Base-by-base conservation (phyloP, 805 yeast genomes). In the Candida morakotiae region DNA sequence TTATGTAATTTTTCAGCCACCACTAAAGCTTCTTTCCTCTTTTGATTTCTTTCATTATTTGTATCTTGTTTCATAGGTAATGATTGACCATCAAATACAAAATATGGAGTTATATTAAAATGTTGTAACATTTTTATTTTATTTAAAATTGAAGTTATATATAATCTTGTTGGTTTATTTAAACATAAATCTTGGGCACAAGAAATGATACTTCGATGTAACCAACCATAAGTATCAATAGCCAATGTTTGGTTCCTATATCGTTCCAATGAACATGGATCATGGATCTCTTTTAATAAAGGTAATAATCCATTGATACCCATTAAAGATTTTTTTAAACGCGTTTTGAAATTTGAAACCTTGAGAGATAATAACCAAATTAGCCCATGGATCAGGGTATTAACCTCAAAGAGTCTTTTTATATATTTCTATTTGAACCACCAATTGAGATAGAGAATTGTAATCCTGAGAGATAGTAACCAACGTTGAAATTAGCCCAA, bases 141-240 rank as follows among this genome's bases (percentile, higher is more conserved):
- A 45, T 76, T 78, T 55, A 79, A 62, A 34, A 89, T 79, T 48
- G 81, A 87, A 22, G 75, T 78, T 26, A 91, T 58, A 54, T 84
- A 85, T 51, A 77, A 72, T n/a, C 70, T 67, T 0, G 98, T 87
- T 1, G 88, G 87, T 35, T 62, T 58, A 9, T 77, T 85, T 35
- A 75, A 65, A 7, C 87, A 87, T 32, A 93, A 63, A 34, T 93
- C 96, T 59, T 74, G 77, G 0, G 97, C 84, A 60, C 98, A 89
- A 13, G 87, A 67, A 35, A 81, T 74, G 3, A 86, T 80, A 4
- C 93, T 89, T 45, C 86, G 76, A 60, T 93, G 99, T 4, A 93
- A 73, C 99, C 99, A 93, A 1, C 96, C 88, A 53, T 87, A 93
- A 0, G 95, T 89, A 55, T 93, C 99, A n/a, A 93, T 81, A 0